These are phyloP conservation scores for Rhizopogon roseolus DNA, from an alignment of 768 basidiomycete genomes.

Conservation along the genomic window DNA sequence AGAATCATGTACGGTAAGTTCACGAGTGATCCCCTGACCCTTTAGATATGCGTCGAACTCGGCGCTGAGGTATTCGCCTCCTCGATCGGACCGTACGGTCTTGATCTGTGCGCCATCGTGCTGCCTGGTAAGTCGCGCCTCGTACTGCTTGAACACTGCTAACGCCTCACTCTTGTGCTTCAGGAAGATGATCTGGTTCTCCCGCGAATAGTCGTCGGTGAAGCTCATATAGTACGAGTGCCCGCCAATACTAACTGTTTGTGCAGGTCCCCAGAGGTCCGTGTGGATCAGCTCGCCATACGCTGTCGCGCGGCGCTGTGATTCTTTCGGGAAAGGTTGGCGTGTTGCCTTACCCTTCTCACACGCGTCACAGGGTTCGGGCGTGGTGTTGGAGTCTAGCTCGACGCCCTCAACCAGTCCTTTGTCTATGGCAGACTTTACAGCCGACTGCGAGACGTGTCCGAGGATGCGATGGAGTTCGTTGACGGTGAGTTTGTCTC, in stretches of 20 bases:
- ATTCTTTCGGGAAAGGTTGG: too few species aligned
- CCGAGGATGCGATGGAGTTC: too few species aligned
- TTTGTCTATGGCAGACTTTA: too few species aligned
- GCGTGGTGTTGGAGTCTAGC: too few species aligned
- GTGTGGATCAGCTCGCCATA: slow-evolving; percentile 2
- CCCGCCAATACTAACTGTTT: slow-evolving; percentile 8
- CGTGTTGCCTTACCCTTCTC: too few species aligned
- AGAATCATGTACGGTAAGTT: slow-evolving; percentile 22
- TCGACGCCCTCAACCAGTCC: too few species aligned
- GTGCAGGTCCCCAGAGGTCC: slow-evolving; percentile 1
- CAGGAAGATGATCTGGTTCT: slow-evolving; percentile 20
- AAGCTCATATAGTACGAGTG: slow-evolving; percentile 29
- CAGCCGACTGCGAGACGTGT: too few species aligned
- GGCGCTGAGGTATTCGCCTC: slow-evolving; percentile 23
- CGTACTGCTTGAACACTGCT: slow-evolving; percentile 19
- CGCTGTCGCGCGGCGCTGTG: too few species aligned
- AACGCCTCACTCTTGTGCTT: slow-evolving; percentile 24
- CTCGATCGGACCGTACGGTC: slow-evolving; percentile 18
- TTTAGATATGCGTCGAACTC: slow-evolving; percentile 13
- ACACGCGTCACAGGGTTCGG: too few species aligned
- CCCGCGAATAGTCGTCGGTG: slow-evolving; percentile 27
- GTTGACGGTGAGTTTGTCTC: too few species aligned
- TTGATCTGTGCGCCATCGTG: too few species aligned
- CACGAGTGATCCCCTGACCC: slow-evolving; percentile 15
- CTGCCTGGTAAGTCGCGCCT: slow-evolving; percentile 5